Conservation (phyloP, 306 rosid species). For the Abrus precatorius region DNA sequence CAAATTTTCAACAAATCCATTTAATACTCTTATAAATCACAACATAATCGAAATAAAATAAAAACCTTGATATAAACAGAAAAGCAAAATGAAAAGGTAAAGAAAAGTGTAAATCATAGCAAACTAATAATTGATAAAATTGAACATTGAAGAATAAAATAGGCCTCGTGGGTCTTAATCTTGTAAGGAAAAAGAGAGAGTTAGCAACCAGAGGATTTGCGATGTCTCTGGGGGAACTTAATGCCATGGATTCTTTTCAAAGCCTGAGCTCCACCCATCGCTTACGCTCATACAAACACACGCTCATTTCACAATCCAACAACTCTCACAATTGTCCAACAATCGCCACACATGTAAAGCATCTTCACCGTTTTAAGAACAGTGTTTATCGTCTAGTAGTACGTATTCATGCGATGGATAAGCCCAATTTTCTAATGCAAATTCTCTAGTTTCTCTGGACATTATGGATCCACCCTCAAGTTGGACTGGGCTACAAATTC, state of each 20-base stretch:
- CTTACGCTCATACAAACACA: not conserved
- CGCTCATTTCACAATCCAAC: conserved; percentile 31
- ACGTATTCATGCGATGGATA: no score
- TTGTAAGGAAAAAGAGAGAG: not conserved
- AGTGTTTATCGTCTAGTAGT: no score
- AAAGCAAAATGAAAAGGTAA: not conserved
- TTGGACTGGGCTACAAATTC: no score
- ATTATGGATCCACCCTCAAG: no score
- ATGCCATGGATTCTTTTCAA: conserved; percentile 82
- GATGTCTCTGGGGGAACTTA: conserved; percentile 74
- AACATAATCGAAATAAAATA: conserved; percentile 8
- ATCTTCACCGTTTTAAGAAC: not conserved
- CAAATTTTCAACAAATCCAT: conserved; percentile 20
- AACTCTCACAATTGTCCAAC: not conserved
- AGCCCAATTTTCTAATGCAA: no score
- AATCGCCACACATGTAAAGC: conserved; percentile 10
- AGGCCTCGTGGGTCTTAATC: no score
- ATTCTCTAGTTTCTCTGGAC: no score
- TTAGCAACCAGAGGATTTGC: conserved; percentile 60
- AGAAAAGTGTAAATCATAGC: not conserved
- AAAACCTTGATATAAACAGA: not conserved
- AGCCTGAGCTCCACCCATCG: conserved; percentile 70
- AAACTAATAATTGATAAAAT: not conserved
- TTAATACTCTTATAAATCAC: conserved; percentile 6
- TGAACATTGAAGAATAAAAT: no score